Evolutionary conservation across 1,284 basidiomycete genomes (phyloP), one percentile per base, ranked within the genome.

Genomic region (Mycena citricolor): DNA sequence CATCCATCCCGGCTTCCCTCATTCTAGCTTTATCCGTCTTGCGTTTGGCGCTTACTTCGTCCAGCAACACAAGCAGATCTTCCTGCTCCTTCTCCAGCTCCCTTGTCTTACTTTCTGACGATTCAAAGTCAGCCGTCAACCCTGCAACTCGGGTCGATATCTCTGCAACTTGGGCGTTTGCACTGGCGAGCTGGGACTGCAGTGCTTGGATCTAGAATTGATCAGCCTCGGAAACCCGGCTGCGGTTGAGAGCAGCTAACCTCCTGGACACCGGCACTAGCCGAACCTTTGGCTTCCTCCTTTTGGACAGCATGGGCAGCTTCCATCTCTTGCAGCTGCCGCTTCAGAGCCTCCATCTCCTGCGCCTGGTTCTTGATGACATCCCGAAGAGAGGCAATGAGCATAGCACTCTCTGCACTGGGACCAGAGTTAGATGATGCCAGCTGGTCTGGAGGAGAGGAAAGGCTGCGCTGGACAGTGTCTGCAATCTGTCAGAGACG

Each of bases 31-130:
- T 97, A 62, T 98, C 94, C 51, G 70, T 71, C 63, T 79, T 80
- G 38, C 93, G 74, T 68, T 98, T 98, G 55, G 74, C 78, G 36
- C 81, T 89, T 39, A 98, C 69, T 65, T 99, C 97, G 58, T 99
- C 97, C 4, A 99, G 72, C 25, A 98, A 69, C 0, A 99, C 94
- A 2, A 99, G 73, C 42, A 99, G 63, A 64, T 98, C 94, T 62
- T 97, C 94, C 59, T 95, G 92, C 61, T 97, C 94, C 67, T 94
- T 94, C 62, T 90, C 86, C 19, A 83, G 79, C n/a, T 94, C 91
- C 51, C 78, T 79, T 33, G 77, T 73, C 61, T 84, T 86, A 44
- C 72, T 73, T 55, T 85, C 78, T 17, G 83, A 75, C 2, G 64
- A 67, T 34, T 73, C 67, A 5, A 90, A 61, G 33, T 83, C 17